Conservation (phyloP, 2,329 filamentous ascomycete species). For the Aspergillus ustus region DNA sequence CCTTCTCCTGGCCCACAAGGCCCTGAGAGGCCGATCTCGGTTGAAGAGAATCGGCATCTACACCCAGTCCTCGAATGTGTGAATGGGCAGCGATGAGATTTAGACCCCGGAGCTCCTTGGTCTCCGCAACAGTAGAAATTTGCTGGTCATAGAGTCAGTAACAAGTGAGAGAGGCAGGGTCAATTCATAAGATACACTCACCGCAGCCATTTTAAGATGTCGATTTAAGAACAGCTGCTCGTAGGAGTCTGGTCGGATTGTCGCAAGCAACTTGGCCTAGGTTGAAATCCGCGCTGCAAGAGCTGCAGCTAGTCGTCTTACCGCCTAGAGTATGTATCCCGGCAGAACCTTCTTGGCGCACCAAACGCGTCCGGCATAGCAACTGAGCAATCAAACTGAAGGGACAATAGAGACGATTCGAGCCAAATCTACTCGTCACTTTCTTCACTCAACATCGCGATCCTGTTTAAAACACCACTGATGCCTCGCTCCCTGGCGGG, state of each 20-base stretch:
- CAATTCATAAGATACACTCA: conserved; percentile 27
- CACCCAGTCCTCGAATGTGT: conserved; percentile 92
- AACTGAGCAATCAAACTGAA: background rate
- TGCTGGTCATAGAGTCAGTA: conserved; percentile 43
- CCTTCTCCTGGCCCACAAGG: conserved; percentile 94
- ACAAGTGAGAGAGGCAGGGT: conserved; percentile 8
- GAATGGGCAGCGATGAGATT: conserved; percentile 99
- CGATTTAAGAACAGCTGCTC: conserved; percentile 14
- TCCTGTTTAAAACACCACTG: background rate
- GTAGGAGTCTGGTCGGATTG: conserved; percentile 17
- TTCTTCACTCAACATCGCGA: background rate
- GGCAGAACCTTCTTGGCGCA: conserved; percentile 8
- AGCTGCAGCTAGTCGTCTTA: conserved; percentile 10
- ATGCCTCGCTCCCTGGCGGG: background rate
- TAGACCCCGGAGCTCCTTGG: conserved; percentile 91
- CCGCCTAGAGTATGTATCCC: conserved; percentile 3
- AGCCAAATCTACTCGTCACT: background rate
- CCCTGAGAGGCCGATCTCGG: conserved; percentile 86
- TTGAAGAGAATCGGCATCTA: conserved; percentile 88
- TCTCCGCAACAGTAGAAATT: conserved; percentile 87
- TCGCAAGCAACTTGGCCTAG: conserved; percentile 12
- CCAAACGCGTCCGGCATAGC: conserved; percentile 1
- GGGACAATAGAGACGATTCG: background rate
- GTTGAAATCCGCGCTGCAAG: conserved; percentile 10
- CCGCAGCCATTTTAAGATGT: conserved; percentile 41